Evolutionary conservation across 2,329 filamentous ascomycete species (phyloP).

Genomic region (Aspergillus floridensis): DNA sequence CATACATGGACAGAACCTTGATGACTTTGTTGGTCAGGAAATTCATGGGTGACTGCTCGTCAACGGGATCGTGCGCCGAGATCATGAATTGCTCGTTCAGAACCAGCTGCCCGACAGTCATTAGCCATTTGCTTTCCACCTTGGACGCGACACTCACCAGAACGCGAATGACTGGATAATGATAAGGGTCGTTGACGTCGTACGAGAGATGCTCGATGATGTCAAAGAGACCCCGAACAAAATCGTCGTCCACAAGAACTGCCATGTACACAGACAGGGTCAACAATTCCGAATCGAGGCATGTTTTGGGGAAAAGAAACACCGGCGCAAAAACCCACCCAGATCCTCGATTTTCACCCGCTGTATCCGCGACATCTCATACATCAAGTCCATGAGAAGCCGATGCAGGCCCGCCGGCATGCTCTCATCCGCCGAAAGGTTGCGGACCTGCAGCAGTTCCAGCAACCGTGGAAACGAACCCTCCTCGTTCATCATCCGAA

Average conservation of each 20-base stretch:
- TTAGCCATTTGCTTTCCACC: constrained; percentile 10
- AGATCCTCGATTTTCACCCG: constrained; percentile 74
- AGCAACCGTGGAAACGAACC: constrained; percentile 79
- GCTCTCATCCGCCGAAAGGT: constrained; percentile 48
- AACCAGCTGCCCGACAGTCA: constrained; percentile 64
- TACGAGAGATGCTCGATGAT: constrained; percentile 85
- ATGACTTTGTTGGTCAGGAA: constrained; percentile 88
- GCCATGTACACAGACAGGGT: constrained; percentile 1
- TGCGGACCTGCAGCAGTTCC: constrained; percentile 70
- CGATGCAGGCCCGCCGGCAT: constrained; percentile 65
- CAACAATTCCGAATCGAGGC: background rate
- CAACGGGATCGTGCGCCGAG: constrained; percentile 55
- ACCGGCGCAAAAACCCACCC: constrained; percentile 49
- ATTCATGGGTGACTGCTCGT: constrained; percentile 40
- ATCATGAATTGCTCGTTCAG: constrained; percentile 99
- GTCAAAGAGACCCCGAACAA: constrained; percentile 78
- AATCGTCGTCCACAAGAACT: constrained; percentile 68
- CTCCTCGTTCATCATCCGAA: constrained; percentile 83
- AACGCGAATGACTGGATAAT: constrained; percentile 91
- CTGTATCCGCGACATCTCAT: constrained; percentile 95
- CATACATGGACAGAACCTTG: constrained; percentile 80
- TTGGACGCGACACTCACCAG: constrained; percentile 59
- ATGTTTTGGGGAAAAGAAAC: background rate
- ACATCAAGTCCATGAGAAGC: constrained; percentile 80
- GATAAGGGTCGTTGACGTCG: constrained; percentile 87